These are phyloP conservation scores for Yamadazyma triangularis DNA, from an alignment of 1,139 yeast species.

Conservation along the genomic window DNA sequence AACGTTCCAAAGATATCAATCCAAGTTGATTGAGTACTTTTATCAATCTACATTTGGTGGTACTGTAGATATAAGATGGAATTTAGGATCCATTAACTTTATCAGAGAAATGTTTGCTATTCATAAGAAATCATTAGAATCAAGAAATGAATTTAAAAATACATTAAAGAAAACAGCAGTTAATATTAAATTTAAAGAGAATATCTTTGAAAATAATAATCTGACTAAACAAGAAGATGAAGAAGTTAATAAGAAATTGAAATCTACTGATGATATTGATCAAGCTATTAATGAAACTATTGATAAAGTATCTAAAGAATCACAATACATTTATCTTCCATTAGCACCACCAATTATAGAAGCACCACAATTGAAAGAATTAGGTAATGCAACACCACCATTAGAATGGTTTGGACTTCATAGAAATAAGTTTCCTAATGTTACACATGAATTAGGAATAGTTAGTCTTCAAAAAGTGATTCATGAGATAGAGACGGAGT, in stretches of 20 bases:
- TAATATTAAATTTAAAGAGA: conserved; percentile 13
- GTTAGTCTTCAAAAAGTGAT: conserved; percentile 70
- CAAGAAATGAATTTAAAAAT: conserved; percentile 30
- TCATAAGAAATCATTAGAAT: conserved; percentile 46
- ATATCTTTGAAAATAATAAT: conserved; percentile 14
- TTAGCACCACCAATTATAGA: conserved; percentile 75
- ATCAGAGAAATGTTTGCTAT: conserved; percentile 82
- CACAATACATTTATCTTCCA: conserved; percentile 60
- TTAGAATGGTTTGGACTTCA: conserved; percentile 96
- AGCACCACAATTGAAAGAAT: conserved; percentile 82
- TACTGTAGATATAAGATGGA: conserved; percentile 89
- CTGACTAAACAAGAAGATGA: not conserved
- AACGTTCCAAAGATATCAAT: conserved; percentile 54
- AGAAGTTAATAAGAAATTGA: conserved; percentile 17
- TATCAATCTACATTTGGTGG: conserved; percentile 80
- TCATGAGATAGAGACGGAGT: conserved; percentile 53
- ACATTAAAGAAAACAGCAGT: conserved; percentile 5
- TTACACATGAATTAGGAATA: conserved; percentile 77
- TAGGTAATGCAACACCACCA: conserved; percentile 97
- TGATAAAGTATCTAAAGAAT: conserved; percentile 57
- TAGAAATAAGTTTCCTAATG: conserved; percentile 76
- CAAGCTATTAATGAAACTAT: conserved; percentile 54
- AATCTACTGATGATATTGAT: conserved; percentile 33
- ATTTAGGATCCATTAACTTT: conserved; percentile 85
- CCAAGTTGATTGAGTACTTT: conserved; percentile 55